Percentiles rank a stretch among this genome's conserved stretches.
Conservation (phyloP, 371 early-diverging fungal genomes). For the Blakeslea trispora region DNA sequence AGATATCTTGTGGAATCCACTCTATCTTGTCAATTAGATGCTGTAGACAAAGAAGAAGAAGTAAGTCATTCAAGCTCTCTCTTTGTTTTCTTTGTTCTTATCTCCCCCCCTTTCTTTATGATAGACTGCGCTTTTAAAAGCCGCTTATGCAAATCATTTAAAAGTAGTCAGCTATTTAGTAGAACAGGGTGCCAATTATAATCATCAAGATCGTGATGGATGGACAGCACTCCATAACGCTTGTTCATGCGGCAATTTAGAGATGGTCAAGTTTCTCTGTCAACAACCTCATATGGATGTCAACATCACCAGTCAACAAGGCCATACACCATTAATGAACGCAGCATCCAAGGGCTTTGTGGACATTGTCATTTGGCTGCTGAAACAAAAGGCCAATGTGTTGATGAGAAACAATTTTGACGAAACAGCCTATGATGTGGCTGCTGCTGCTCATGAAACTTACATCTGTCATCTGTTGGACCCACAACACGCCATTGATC, state of each 20-base stretch:
- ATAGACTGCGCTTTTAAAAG: slow-evolving; percentile 74
- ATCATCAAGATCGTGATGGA: slow-evolving; percentile 66
- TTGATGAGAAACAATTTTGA: slow-evolving; percentile 56
- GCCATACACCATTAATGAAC: slow-evolving; percentile 73
- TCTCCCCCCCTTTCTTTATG: not conserved
- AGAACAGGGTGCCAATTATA: slow-evolving; percentile 50
- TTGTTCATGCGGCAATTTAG: slow-evolving; percentile 50
- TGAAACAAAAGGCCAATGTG: slow-evolving; percentile 57
- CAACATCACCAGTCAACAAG: slow-evolving; percentile 53
- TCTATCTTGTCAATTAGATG: slow-evolving; percentile 55
- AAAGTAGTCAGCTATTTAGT: slow-evolving; percentile 59
- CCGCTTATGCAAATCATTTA: slow-evolving; percentile 64
- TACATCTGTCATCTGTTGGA: slow-evolving; percentile 64
- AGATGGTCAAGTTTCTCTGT: slow-evolving; percentile 51
- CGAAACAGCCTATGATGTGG: slow-evolving; percentile 76
- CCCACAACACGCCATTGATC: slow-evolving; percentile 11
- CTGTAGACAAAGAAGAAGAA: slow-evolving; percentile 66
- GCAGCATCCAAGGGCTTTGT: slow-evolving; percentile 68
- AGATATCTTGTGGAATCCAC: slow-evolving; percentile 51
- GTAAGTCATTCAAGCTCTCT: slow-evolving; percentile 33
- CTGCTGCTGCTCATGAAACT: slow-evolving; percentile 57
- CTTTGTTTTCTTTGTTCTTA: not conserved
- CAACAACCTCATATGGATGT: slow-evolving; percentile 46
- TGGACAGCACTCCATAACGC: slow-evolving; percentile 84
- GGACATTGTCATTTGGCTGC: slow-evolving; percentile 54